A percentile compares a stretch with the other conserved stretches of the same genome.
phyloP scores from a whole-genome alignment of 805 yeast genomes.

The Ogataea sp. region DNA sequence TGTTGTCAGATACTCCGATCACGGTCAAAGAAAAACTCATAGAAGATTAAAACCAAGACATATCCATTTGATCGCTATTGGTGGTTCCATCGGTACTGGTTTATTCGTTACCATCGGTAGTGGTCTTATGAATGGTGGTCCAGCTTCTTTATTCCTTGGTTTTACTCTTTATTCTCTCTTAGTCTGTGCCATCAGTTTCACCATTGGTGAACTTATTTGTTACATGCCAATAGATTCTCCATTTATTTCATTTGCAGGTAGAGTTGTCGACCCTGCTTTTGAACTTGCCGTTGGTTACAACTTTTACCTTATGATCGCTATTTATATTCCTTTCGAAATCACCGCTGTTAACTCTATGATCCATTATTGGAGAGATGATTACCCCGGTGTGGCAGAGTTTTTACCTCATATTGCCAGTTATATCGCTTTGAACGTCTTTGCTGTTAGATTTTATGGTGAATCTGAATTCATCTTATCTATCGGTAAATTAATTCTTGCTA shows the following conservation, averaged over 20 bases:
- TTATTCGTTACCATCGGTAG: conserved; percentile 59
- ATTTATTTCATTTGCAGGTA: no score
- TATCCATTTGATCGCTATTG: conserved; percentile 75
- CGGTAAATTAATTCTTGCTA: conserved; percentile 40
- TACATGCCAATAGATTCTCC: conserved; percentile 48
- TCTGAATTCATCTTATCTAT: conserved; percentile 43
- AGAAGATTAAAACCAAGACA: no score
- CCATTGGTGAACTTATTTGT: conserved; percentile 33
- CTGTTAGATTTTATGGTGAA: conserved; percentile 50
- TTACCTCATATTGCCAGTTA: no score
- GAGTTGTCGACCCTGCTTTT: no score
- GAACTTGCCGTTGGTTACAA: no score
- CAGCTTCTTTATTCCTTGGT: conserved; percentile 17
- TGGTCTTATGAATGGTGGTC: conserved; percentile 31
- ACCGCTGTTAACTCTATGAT: no score
- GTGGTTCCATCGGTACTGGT: conserved; percentile 74
- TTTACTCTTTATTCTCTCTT: conserved; percentile 6
- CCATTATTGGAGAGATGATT: conserved; percentile 52
- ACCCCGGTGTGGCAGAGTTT: no score
- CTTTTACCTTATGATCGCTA: no score
- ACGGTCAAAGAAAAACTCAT: no score
- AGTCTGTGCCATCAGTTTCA: conserved; percentile 20
- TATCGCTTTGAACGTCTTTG: conserved; percentile 40
- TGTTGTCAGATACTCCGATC: no score
- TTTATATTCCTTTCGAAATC: no score